Conservation (phyloP, 768 basidiomycete species). For the Trichaptum fuscoviolaceum region DNA sequence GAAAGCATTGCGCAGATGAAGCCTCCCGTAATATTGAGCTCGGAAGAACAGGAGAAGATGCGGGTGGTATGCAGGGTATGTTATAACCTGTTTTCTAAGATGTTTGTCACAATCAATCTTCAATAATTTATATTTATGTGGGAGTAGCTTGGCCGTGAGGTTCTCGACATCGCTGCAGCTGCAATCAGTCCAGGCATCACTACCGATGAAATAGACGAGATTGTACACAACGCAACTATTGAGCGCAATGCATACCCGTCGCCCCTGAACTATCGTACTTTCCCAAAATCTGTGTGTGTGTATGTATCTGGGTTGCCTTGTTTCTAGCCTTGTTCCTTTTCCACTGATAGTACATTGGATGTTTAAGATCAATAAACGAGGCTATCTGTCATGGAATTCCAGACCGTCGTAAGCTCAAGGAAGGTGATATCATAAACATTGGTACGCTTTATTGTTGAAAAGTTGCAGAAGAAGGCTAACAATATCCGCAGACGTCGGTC, state of each 20-base stretch:
- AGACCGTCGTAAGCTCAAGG: constrained; percentile 72
- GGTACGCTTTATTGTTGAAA: constrained; percentile 34
- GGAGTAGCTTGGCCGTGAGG: constrained; percentile 75
- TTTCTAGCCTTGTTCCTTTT: neutral
- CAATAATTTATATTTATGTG: too few relatives aligned
- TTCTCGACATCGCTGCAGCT: constrained; percentile 86
- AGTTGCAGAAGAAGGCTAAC: too few relatives aligned
- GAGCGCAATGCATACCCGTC: constrained; percentile 92
- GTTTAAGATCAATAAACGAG: constrained; percentile 80
- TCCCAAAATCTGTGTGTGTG: constrained; percentile 97
- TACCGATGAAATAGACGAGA: constrained; percentile 90
- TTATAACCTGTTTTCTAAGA: constrained; percentile 14
- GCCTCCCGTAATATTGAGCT: constrained; percentile 57
- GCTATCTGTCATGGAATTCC: constrained; percentile 97
- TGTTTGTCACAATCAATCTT: neutral
- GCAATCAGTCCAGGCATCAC: constrained; percentile 85
- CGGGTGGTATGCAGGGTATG: constrained; percentile 77
- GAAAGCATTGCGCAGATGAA: constrained; percentile 56
- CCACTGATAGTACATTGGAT: neutral
- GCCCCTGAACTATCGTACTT: constrained; percentile 85
- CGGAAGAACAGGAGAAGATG: constrained; percentile 87
- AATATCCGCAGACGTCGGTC: constrained; percentile 55
- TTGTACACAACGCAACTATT: constrained; percentile 89
- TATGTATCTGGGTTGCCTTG: constrained; percentile 37
- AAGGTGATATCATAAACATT: constrained; percentile 96